Evolutionary conservation across 179 eudicot genomes (phyloP), one percentile per base, ranked within the genome.

Genomic region (Camellia oleifera): DNA sequence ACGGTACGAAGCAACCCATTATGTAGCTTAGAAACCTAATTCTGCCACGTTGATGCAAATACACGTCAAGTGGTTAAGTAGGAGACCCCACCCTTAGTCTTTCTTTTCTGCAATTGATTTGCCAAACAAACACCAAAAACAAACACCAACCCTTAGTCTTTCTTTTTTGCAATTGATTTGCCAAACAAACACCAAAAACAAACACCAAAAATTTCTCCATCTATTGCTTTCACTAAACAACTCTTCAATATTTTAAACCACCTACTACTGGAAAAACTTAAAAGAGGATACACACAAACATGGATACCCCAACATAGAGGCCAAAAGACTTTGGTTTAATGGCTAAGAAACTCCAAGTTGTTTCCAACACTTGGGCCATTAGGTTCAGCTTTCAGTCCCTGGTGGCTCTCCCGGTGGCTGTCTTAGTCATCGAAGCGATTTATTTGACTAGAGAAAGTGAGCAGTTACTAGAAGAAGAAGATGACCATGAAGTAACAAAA

Each of bases 301-400:
- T 23, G 26, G 26, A 23, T 23, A 23, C 26, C 26, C 26, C 26
- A 23, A 23, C 26, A 23, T 23, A 23, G 26, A 23, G 26, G 26
- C 26, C 26, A 23, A 23, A 23, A 23, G 26, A 23, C 26, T 23
- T 23, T 23, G 26, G 26, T 23, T 23, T 23, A 23, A 23, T 23
- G 26, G 26, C 26, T 23, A 23, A 23, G 26, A 23, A 23, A 23
- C 26, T 23, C 26, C 26, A 23, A 23, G 26, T 23, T 23, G 26
- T 23, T 23, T 23, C 26, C 26, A 23, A 23, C 26, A 23, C 26
- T 23, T 23, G 26, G 26, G 26, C 26, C 26, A 23, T 23, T 23
- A 23, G 26, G 26, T 84, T 86, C 79, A 86, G 83, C 13, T 82
- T 88, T 60, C 90, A 88, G 9, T 75, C 86, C 77, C 81, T 86